These are phyloP conservation scores for Paramecium caudatum DNA, from an alignment of 73 alveolate genomes.

Conservation along the genomic window DNA sequence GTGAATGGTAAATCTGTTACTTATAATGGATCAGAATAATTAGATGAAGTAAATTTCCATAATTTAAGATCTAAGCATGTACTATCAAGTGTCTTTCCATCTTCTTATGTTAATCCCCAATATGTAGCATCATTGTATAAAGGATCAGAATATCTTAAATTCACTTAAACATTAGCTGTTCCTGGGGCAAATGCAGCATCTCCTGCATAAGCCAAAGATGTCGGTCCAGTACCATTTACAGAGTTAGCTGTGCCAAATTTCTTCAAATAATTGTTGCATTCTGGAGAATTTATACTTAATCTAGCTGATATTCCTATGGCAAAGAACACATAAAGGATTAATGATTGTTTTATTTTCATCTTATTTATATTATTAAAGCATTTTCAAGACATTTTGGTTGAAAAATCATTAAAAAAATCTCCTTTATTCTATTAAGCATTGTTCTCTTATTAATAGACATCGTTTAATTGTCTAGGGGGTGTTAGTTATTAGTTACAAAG, in stretches of 20 bases:
- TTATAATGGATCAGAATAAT: background rate
- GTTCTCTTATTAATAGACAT: too few relatives aligned
- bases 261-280: background rate
- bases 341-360: too few relatives aligned
- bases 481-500: too few relatives aligned
- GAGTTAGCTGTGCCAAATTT: slow-evolving; percentile 16
- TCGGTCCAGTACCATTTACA: background rate
- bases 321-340: too few relatives aligned
- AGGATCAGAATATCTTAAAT: background rate
- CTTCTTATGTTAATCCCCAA: background rate
- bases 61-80: background rate
- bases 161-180: slow-evolving; percentile 13
- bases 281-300: background rate
- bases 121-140: slow-evolving; percentile 1
- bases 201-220: background rate
- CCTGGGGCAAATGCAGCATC: background rate
- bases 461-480: too few relatives aligned
- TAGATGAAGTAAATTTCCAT: background rate
- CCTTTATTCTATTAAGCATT: too few relatives aligned
- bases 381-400: too few relatives aligned
- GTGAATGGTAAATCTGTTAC: background rate
- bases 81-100: background rate
- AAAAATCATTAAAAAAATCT: too few relatives aligned
- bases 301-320: background rate
- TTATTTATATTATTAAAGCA: too few relatives aligned